phyloP scores from a whole-genome alignment of 2,329 filamentous ascomycete genomes.

The Exserohilum turcica region DNA sequence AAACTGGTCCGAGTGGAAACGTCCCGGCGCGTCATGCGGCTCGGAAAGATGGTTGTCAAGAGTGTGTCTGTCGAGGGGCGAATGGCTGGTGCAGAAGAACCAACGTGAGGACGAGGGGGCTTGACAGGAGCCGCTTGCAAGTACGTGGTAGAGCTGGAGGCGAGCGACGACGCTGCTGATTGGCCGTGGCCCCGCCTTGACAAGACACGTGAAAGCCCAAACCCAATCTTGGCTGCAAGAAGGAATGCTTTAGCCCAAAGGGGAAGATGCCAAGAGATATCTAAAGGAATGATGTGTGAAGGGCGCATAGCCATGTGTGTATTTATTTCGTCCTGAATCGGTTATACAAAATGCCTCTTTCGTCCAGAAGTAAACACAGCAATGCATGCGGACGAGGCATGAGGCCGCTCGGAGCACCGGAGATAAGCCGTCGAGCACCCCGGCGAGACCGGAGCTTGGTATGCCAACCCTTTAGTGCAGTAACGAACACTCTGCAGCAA shows the following conservation, averaged over 20 bases:
- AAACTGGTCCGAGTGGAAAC: conserved; percentile 15
- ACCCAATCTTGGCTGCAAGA: conserved; percentile 17
- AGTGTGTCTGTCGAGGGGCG: conserved; percentile 21
- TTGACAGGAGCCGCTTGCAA: neutral
- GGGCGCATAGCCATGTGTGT: conserved; percentile 2
- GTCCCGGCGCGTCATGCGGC: conserved; percentile 25
- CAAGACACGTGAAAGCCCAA: conserved; percentile 23
- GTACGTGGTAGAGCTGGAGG: neutral
- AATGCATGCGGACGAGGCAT: neutral
- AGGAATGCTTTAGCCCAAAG: conserved; percentile 26
- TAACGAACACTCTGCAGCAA: conserved; percentile 28
- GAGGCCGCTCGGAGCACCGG: conserved; percentile 4
- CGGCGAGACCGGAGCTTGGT: conserved; percentile 35
- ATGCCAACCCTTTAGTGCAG: conserved; percentile 47
- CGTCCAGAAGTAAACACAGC: neutral
- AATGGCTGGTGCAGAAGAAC: conserved; percentile 22
- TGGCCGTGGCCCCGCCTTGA: conserved; percentile 8
- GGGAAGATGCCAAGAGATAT: conserved; percentile 28
- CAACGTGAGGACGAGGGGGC: conserved; percentile 26
- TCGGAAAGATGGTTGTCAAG: conserved; percentile 21
- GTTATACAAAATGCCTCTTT: neutral
- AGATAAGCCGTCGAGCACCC: conserved; percentile 18
- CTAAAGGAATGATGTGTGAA: conserved; percentile 11
- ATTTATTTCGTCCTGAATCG: neutral
- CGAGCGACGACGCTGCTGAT: neutral